Conservation (phyloP, 139 green algal species). For the Micractinium conductrix region DNA sequence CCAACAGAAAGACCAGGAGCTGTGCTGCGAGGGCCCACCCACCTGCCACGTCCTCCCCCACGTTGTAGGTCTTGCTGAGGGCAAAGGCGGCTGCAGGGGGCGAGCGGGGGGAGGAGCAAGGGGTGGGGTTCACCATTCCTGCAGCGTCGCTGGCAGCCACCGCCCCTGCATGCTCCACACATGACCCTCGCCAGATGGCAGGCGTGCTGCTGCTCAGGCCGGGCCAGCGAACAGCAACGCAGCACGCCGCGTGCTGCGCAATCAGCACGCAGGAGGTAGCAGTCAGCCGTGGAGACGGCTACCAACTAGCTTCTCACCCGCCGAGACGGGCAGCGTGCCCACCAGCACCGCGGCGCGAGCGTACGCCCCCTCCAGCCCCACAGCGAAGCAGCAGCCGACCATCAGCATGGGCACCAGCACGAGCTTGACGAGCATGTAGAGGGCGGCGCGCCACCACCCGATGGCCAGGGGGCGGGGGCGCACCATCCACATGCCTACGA, state of each 20-base stretch:
- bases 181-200: too few relatives aligned
- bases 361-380: slow-evolving; percentile 38
- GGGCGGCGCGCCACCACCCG: slow-evolving; percentile 11
- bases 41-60: slow-evolving; percentile 31
- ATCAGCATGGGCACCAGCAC: slow-evolving; percentile 35
- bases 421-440: slow-evolving; percentile 49
- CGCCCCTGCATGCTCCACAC: too few relatives aligned
- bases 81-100: slow-evolving; percentile 15
- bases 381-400: slow-evolving; percentile 44
- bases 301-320: background rate
- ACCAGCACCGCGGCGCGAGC: slow-evolving; percentile 42
- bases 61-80: slow-evolving; percentile 37
- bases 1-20: too few relatives aligned
- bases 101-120: background rate
- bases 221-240: too few relatives aligned
- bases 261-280: too few relatives aligned
- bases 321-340: slow-evolving; percentile 39
- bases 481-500: slow-evolving; percentile 41
- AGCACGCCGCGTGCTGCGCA: too few relatives aligned
- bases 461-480: slow-evolving; percentile 29
- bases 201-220: too few relatives aligned
- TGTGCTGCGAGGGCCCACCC: background rate
- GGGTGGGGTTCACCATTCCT: too few relatives aligned
- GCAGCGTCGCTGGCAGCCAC: too few relatives aligned
- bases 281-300: too few relatives aligned